Evolutionary conservation across 352 stramenopile genomes (phyloP), one percentile per base, ranked within the genome.

Genomic region (Pythium utonaiense): DNA sequence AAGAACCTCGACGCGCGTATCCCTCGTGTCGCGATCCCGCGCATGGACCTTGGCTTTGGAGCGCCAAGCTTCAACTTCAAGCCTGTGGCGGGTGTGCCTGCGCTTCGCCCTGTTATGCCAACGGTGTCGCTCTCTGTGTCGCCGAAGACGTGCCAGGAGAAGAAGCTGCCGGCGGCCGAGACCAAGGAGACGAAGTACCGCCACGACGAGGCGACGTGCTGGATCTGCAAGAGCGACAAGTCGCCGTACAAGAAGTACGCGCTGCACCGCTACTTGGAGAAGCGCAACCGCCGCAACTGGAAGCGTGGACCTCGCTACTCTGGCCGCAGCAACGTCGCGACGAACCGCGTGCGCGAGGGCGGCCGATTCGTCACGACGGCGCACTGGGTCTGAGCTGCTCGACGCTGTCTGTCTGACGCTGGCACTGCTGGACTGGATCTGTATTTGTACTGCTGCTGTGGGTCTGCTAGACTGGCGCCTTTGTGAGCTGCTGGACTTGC

Each of bases 221-320:
- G 85, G 85, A 90, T 94, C 59, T 94, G 85, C 80, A 92, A 93
- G 77, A 91, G 80, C 47, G 75, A 71, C 44, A 94, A 93, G 73
- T 88, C 83, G 44, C 57, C 78, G 33, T 81, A 91, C 62, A 85
- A 83, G 64, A 93, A 94, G 79, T 81, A 76, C 38, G 84, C 80
- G 47, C 66, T 94, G 57, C 85, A 94, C 62, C 85, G 85, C 17
- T 94, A 86, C 66, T 72, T 84, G 13, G 83, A 91, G 62, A 94
- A 94, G 78, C 74, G 83, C 59, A 78, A 78, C 64, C 80, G 83
- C 27, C 78, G 85, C 54, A 92, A 91, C 73, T 93, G 83, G 83
- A 93, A 91, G 70, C 83, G 80, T 42, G 83, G 80, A 30, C 82
- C 83, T 64, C 85, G 85, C 21, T 94, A 94, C 73, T 80, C 64